Percentiles rank a stretch among this genome's conserved stretches.
These are phyloP conservation scores for Mucuna pruriens DNA, from an alignment of 306 rosid species.

Conservation along the genomic window DNA sequence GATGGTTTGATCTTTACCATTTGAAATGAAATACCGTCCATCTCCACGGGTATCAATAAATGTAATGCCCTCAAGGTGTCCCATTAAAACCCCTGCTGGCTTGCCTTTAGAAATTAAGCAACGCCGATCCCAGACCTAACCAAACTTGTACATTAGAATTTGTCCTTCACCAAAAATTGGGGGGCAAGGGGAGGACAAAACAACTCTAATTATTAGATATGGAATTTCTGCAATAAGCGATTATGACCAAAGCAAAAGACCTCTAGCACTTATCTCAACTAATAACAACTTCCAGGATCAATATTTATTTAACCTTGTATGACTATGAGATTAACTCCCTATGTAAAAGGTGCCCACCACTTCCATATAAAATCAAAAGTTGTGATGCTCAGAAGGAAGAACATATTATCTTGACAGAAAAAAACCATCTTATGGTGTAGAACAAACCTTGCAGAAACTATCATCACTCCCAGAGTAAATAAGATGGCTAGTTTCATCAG, in stretches of 20 bases:
- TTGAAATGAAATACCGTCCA: slow-evolving; percentile 91
- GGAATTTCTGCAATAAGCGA: slow-evolving; percentile 1
- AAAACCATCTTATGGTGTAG: slow-evolving; percentile 12
- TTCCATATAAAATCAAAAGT: slow-evolving; percentile 24
- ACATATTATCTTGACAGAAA: slow-evolving; percentile 19
- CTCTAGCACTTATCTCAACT: slow-evolving; percentile 1
- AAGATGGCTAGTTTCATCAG: slow-evolving; percentile 91
- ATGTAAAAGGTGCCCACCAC: slow-evolving; percentile 18
- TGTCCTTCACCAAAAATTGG: neutral
- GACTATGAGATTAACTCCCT: slow-evolving; percentile 11
- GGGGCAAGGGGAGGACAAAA: neutral
- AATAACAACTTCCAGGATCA: slow-evolving; percentile 25
- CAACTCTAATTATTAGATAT: neutral
- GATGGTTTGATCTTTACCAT: slow-evolving; percentile 93
- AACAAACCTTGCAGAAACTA: slow-evolving; percentile 84
- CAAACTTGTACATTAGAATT: slow-evolving; percentile 33
- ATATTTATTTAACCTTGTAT: slow-evolving; percentile 1
- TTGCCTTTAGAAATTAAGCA: slow-evolving; percentile 66
- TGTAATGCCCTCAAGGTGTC: slow-evolving; percentile 92
- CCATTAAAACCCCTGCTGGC: slow-evolving; percentile 82
- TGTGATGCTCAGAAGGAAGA: neutral
- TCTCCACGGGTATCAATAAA: slow-evolving; percentile 91
- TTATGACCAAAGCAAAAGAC: slow-evolving; percentile 21
- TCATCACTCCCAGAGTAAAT: slow-evolving; percentile 98
- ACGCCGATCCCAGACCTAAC: slow-evolving; percentile 96